These are phyloP conservation scores for Xerocomus brunneocitrinus DNA, from an alignment of 768 basidiomycete genomes.

Conservation along the genomic window DNA sequence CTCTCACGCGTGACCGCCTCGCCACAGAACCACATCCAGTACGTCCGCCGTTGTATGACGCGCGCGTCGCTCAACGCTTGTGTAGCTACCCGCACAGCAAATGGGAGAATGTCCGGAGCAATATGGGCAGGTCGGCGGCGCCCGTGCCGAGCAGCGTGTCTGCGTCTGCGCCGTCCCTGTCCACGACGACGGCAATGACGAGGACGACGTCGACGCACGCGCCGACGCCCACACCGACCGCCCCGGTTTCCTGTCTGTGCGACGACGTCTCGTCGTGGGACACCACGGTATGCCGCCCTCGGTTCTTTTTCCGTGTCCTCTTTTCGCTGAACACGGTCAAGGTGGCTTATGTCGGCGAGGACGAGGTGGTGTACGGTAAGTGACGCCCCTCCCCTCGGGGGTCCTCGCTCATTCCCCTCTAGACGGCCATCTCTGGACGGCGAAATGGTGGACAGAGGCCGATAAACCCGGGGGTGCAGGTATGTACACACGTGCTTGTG, in stretches of 20 bases:
- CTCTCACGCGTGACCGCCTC: too few relatives aligned
- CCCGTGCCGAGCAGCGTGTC: background rate
- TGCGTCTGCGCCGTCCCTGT: background rate
- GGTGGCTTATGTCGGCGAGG: conserved; percentile 36
- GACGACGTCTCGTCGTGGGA: conserved; percentile 41
- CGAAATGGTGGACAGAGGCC: conserved; percentile 47
- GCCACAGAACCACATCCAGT: conserved; percentile 54
- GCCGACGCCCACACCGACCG: conserved; percentile 15
- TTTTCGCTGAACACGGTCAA: background rate
- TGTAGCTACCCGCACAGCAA: conserved; percentile 60
- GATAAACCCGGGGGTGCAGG: conserved; percentile 32
- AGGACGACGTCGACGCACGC: background rate
- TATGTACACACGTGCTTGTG: background rate
- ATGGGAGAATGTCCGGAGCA: conserved; percentile 65
- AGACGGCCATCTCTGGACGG: conserved; percentile 48
- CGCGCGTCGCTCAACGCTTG: background rate
- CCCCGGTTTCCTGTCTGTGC: conserved; percentile 34
- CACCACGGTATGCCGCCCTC: conserved; percentile 21
- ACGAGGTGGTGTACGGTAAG: conserved; percentile 40
- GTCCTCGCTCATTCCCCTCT: background rate
- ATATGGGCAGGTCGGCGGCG: conserved; percentile 43
- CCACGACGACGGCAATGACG: background rate
- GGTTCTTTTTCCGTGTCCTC: conserved; percentile 17
- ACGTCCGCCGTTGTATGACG: conserved; percentile 1
- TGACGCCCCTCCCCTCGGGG: background rate